Evolutionary conservation across 768 basidiomycete species (phyloP).

Genomic region (Candolleomyces efflorescens): DNA sequence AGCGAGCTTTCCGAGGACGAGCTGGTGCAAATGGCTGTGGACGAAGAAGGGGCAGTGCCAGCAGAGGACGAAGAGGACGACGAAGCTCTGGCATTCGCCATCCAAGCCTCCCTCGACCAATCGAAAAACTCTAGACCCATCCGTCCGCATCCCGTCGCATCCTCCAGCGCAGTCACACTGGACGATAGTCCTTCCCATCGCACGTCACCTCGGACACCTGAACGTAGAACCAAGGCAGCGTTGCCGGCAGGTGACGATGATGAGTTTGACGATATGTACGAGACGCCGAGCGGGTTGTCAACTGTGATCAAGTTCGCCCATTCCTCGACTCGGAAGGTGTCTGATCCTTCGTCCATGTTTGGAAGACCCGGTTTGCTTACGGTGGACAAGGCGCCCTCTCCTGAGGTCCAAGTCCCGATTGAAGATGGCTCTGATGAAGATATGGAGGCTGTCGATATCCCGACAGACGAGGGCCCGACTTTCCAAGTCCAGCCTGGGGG

Average conservation of each 20-base stretch:
- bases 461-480: too few species aligned
- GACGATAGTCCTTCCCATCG: neutral
- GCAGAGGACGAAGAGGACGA: constrained; percentile 38
- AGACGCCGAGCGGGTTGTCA: constrained; percentile 6
- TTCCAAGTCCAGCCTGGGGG: too few species aligned
- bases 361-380: constrained; percentile 1
- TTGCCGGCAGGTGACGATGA: constrained; percentile 10
- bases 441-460: constrained; percentile 17
- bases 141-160: constrained; percentile 4
- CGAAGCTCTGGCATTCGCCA: constrained; percentile 50
- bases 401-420: neutral
- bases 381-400: neutral
- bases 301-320: constrained; percentile 14
- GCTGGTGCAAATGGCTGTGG: constrained; percentile 15
- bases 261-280: constrained; percentile 15
- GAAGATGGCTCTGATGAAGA: constrained; percentile 34
- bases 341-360: constrained; percentile 5
- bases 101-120: constrained; percentile 57
- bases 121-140: constrained; percentile 4
- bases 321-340: neutral
- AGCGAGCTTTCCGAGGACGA: constrained; percentile 48
- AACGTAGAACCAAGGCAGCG: neutral
- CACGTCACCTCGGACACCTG: constrained; percentile 3
- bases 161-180: constrained; percentile 7
- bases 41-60: constrained; percentile 1